These are phyloP conservation scores for Rhodotorula sp. DNA, from an alignment of 1,284 basidiomycete species.

Conservation along the genomic window DNA sequence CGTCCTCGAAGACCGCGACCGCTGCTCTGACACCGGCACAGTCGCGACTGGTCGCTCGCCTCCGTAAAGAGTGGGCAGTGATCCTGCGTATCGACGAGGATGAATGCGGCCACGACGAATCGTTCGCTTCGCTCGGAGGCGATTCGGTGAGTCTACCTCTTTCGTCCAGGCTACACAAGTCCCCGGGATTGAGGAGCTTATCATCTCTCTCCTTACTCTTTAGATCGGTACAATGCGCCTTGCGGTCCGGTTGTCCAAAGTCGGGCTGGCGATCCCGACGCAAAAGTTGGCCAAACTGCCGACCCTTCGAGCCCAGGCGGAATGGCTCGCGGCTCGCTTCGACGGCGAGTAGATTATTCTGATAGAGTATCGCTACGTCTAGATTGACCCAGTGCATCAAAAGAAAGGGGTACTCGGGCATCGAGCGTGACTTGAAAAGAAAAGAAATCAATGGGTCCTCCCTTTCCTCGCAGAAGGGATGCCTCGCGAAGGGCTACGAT, in stretches of 20 bases:
- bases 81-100: slow-evolving; percentile 20
- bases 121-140: slow-evolving; percentile 41
- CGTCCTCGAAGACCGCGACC: too few species aligned
- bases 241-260: slow-evolving; percentile 27
- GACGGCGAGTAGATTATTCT: too few species aligned
- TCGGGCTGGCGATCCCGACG: slow-evolving; percentile 24
- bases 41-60: not conserved
- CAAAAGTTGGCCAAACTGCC: slow-evolving; percentile 24
- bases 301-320: slow-evolving; percentile 25
- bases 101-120: slow-evolving; percentile 15
- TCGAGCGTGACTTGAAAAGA: too few species aligned
- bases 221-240: slow-evolving; percentile 39
- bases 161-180: too few species aligned
- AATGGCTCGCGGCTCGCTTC: slow-evolving; percentile 17
- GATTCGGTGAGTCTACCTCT: slow-evolving; percentile 37
- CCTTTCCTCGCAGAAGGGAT: too few species aligned
- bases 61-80: slow-evolving; percentile 33
- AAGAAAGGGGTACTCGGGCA: too few species aligned
- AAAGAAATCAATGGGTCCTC: too few species aligned
- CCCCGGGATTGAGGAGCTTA: too few species aligned
- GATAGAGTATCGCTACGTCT: too few species aligned
- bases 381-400: too few species aligned
- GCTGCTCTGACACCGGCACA: not conserved
- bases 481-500: too few species aligned
- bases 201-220: not conserved